Base-by-base conservation (phyloP, 495 filamentous ascomycete species). In the Venustampulla echinocandica region DNA sequence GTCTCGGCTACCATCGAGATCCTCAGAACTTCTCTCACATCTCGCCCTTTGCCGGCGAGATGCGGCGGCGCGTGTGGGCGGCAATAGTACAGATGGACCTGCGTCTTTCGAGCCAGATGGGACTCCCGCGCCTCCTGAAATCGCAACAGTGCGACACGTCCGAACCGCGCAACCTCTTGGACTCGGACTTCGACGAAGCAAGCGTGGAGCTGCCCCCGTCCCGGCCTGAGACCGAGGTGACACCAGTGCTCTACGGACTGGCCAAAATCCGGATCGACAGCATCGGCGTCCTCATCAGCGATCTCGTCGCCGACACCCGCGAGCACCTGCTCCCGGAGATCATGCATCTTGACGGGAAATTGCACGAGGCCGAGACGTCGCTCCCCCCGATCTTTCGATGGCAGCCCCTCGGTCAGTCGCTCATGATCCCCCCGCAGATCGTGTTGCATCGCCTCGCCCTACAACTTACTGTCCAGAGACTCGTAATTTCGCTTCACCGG, bases 1-100 rank as follows among this genome's bases (percentile, higher is more conserved):
- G 69, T 47, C 66, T 74, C 42, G 74, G 74, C 0, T 77, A 75
- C 36, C 75, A 79, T 44, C 66, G 75, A 18, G 75, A 79, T 43
- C 68, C 75, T 4, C 66, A 61, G 34, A 56, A 68, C 35, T 75
- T 74, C 43, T 53, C 64, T 1, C 60, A 61, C 10, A 72, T 79
- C 28, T 68, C 73, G 2, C 36, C 59, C 0, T 65, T 67, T 21
- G 56, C 61, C 10, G 64, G 56, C 7, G 70, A 73, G 47, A 67
- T 68, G 55, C 60, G 70, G 10, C 60, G 64, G 10, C 62, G 71
- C 6, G 52, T 63, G 0, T 75, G 71, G 71, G 49, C 62, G 4
- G 48, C 54, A 0, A 56, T 73, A 4, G 42, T 61, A 10, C 57
- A 64, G 18, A 42, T 61, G 27, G 70, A 74, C 47, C 44, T 65